These are phyloP conservation scores for Cymbopogon citratus DNA, from an alignment of 176 grass and related monocot genomes.

Conservation along the genomic window DNA sequence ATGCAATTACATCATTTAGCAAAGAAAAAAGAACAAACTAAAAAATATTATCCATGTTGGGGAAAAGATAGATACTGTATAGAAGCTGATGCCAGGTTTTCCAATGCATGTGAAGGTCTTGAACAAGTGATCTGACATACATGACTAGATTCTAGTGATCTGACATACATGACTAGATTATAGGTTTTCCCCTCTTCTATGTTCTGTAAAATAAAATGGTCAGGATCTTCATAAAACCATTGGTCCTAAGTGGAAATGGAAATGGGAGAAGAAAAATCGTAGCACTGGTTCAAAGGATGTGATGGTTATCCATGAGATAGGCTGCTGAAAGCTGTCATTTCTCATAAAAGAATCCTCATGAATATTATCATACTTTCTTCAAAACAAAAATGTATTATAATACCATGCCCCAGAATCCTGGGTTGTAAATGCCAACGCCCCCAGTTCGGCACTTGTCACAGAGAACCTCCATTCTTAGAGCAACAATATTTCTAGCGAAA, in stretches of 20 bases:
- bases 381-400: not conserved
- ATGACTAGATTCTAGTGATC: not conserved
- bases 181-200: too few relatives aligned
- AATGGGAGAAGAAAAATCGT: too few relatives aligned
- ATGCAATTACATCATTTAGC: not conserved
- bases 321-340: not conserved
- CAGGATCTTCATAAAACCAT: too few relatives aligned
- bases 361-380: not conserved
- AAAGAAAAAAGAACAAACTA: not conserved
- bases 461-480: too few relatives aligned
- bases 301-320: not conserved
- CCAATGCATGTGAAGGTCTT: not conserved
- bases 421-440: too few relatives aligned
- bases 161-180: not conserved
- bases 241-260: too few relatives aligned
- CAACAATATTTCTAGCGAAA: too few relatives aligned
- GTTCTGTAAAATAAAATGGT: too few relatives aligned
- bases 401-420: not conserved
- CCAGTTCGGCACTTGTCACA: too few relatives aligned
- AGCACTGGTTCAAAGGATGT: too few relatives aligned
- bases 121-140: constrained; percentile 2
- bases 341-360: not conserved
- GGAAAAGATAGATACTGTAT: not conserved
- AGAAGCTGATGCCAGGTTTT: constrained; percentile 15
- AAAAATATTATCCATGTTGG: not conserved